phyloP scores from a whole-genome alignment of 1,139 yeast genomes.

The Diutina catenulata region DNA sequence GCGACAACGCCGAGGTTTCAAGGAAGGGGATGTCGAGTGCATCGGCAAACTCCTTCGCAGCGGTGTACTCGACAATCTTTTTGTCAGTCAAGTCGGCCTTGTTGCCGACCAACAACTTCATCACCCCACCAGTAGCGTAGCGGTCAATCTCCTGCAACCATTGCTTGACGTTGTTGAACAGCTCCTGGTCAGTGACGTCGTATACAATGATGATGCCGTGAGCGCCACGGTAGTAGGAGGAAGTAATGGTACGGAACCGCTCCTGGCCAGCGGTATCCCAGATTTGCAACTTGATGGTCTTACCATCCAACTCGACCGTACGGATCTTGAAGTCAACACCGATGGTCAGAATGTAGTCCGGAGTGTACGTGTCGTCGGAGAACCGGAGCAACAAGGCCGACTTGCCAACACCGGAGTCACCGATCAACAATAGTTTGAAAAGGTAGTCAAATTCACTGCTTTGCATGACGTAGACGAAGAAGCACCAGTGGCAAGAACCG shows the following conservation, averaged over 20 bases:
- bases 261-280: slow-evolving; percentile 99
- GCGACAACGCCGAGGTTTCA: slow-evolving; percentile 92
- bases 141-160: slow-evolving; percentile 99
- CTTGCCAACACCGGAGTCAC: slow-evolving; percentile 98
- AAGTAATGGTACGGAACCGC: slow-evolving; percentile 93
- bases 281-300: slow-evolving; percentile 92
- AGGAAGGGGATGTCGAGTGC: slow-evolving; percentile 90
- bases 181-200: slow-evolving; percentile 96
- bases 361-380: slow-evolving; percentile 96
- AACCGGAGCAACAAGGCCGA: slow-evolving; percentile 90
- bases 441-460: slow-evolving; percentile 69
- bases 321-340: slow-evolving; percentile 98
- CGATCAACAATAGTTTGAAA: slow-evolving; percentile 86
- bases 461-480: neutral
- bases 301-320: slow-evolving; percentile 93
- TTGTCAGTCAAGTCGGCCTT: slow-evolving; percentile 91
- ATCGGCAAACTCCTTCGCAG: slow-evolving; percentile 97
- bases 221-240: slow-evolving; percentile 97
- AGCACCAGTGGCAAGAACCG: no score
- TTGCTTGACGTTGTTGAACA: slow-evolving; percentile 93
- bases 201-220: slow-evolving; percentile 97
- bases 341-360: slow-evolving; percentile 92
- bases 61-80: slow-evolving; percentile 89
- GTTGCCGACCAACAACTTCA: slow-evolving; percentile 92
- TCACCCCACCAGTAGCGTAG: slow-evolving; percentile 95